These are phyloP conservation scores for Diophrys appendiculata DNA, from an alignment of 73 alveolate genomes.

Conservation along the genomic window DNA sequence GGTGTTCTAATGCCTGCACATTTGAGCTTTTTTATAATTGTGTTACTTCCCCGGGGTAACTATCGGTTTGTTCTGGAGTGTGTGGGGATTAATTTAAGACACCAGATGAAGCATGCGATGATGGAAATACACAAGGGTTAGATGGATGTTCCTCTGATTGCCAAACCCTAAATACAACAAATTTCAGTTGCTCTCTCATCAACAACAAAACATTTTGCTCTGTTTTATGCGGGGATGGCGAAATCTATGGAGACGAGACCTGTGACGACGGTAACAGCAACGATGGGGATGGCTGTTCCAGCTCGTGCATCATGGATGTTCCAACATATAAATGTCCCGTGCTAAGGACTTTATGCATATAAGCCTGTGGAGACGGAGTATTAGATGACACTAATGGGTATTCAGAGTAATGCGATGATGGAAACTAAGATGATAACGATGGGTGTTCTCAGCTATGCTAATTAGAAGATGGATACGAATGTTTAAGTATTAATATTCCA, in stretches of 20 bases:
- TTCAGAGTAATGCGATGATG: too few relatives aligned
- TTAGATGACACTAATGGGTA: too few relatives aligned
- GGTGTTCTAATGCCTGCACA: slow-evolving; percentile 40
- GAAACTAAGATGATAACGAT: too few relatives aligned
- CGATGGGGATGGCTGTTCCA: too few relatives aligned
- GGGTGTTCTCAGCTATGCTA: slow-evolving; percentile 14
- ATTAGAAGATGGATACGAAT: slow-evolving; percentile 18
- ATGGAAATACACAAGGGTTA: slow-evolving; percentile 38
- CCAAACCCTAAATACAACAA: slow-evolving; percentile 9
- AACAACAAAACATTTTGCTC: slow-evolving; percentile 27
- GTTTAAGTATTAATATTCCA: not conserved
- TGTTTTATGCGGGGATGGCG: slow-evolving; percentile 54
- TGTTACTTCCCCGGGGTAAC: slow-evolving; percentile 17
- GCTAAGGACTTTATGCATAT: too few relatives aligned
- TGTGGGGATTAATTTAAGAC: slow-evolving; percentile 11
- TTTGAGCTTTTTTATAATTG: slow-evolving; percentile 31
- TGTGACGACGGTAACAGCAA: too few relatives aligned
- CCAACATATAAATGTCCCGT: too few relatives aligned
- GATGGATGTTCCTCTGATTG: slow-evolving; percentile 50
- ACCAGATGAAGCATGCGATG: slow-evolving; percentile 56
- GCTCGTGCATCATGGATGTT: too few relatives aligned
- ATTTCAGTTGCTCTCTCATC: slow-evolving; percentile 21
- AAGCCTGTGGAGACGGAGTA: too few relatives aligned
- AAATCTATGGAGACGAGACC: too few relatives aligned
- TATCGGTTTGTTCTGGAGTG: not conserved